Evolutionary conservation across 2,329 filamentous ascomycete genomes (phyloP), one percentile per base, ranked within the genome.

Genomic region (Dactylellina drechsleri): DNA sequence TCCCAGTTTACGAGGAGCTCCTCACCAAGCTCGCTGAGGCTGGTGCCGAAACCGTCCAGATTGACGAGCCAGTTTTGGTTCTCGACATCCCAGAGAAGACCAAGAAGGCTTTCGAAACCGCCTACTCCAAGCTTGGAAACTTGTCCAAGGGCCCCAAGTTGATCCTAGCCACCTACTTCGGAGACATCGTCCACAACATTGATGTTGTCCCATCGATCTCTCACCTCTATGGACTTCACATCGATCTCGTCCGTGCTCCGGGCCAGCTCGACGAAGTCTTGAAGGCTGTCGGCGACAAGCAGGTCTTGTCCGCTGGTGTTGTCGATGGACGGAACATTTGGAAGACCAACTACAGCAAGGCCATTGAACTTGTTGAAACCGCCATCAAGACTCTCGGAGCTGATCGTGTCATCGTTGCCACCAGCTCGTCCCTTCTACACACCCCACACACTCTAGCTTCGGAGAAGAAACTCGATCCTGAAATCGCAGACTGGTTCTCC

Each of bases 311-410:
- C 79, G 91, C 90, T 78, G 95, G 95, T 92, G 91, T 99, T 80
- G 95, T 99, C 79, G 93, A 99, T 81, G 95, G 95, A 81, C 93
- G 95, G 82, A 99, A 99, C 89, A 98, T 99, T 87, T 99, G 95
- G 95, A 99, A 99, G 92, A 97, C 93, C 85, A 96, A 98, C 90
- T 91, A 97, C 86, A 91, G 96, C 89, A 89, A 89, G 81, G 93
- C 95, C 81, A 96, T 99, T 78, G 93, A 95, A 87, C 88, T 86
- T 78, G 91, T 95, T 77, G 92, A 98, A 89, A 86, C 88, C 75
- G 95, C 94, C 78, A 86, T 98, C 81, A 92, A 97, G 87, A 92
- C 96, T 87, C 89, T 99, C 77, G 94, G 95, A 85, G 94, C 97
- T 88, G 93, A 98, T 79, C 92, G 95, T 82, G 94, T 99, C 83